phyloP scores from a whole-genome alignment of 2,329 filamentous ascomycete species.

The Xylaria sp. region DNA sequence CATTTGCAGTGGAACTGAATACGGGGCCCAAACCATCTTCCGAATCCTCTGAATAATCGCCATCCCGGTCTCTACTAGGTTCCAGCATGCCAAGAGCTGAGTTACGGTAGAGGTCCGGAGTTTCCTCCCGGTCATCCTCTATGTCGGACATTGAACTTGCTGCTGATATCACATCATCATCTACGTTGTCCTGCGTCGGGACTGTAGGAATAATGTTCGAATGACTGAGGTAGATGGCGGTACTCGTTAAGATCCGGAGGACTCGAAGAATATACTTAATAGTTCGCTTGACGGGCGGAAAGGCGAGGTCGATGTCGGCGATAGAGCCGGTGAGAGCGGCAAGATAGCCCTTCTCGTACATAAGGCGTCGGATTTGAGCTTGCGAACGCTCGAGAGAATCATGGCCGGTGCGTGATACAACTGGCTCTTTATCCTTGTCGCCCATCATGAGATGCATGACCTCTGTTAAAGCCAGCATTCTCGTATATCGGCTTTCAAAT shows the following conservation, averaged over 20 bases:
- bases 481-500: slow-evolving; percentile 82
- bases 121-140: slow-evolving; percentile 87
- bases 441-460: slow-evolving; percentile 92
- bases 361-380: slow-evolving; percentile 84
- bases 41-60: slow-evolving; percentile 76
- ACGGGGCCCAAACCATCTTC: slow-evolving; percentile 57
- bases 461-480: slow-evolving; percentile 84
- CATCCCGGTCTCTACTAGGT: slow-evolving; percentile 66
- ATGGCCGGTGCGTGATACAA: slow-evolving; percentile 40
- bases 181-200: slow-evolving; percentile 68
- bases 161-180: slow-evolving; percentile 85
- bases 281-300: slow-evolving; percentile 87
- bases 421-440: slow-evolving; percentile 67
- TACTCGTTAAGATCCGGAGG: slow-evolving; percentile 82
- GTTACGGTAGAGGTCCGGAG: slow-evolving; percentile 94
- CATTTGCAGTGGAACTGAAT: background rate
- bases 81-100: slow-evolving; percentile 95
- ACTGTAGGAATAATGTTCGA: slow-evolving; percentile 72
- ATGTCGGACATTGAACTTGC: slow-evolving; percentile 87
- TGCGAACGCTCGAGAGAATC: slow-evolving; percentile 60
- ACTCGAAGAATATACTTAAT: slow-evolving; percentile 96
- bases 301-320: slow-evolving; percentile 93
- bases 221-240: slow-evolving; percentile 83
- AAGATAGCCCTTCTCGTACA: slow-evolving; percentile 98
- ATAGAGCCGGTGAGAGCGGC: slow-evolving; percentile 87